These are phyloP conservation scores for Buxus sempervirens DNA, from an alignment of 164 flowering plant species.

Conservation along the genomic window DNA sequence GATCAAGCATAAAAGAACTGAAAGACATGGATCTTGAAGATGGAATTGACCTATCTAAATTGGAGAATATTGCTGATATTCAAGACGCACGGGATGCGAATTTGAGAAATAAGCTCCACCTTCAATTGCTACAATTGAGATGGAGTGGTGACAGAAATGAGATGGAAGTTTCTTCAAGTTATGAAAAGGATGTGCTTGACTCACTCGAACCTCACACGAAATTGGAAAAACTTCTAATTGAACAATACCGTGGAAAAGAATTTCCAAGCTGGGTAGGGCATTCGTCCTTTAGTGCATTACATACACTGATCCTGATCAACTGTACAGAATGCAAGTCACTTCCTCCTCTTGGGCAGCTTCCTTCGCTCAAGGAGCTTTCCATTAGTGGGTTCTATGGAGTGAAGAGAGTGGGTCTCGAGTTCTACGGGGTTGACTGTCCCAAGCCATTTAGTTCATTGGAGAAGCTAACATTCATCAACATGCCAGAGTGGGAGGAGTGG, in stretches of 20 bases:
- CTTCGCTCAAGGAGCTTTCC: conserved; percentile 10
- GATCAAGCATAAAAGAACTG: conserved; percentile 23
- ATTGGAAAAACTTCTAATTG: conserved; percentile 8
- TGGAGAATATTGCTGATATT: conserved; percentile 15
- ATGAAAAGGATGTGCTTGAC: conserved; percentile 18
- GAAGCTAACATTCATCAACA: conserved; percentile 11
- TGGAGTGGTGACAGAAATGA: conserved; percentile 13
- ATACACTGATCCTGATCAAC: background rate
- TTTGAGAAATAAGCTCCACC: conserved; percentile 15
- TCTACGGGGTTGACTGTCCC: conserved; percentile 9
- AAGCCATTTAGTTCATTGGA: conserved; percentile 20
- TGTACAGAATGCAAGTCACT: conserved; percentile 15
- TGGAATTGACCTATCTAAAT: background rate
- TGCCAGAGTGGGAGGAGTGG: conserved; percentile 24
- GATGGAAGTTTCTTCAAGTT: background rate
- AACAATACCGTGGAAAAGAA: conserved; percentile 15
- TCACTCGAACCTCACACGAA: conserved; percentile 23
- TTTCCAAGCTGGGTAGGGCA: conserved; percentile 34
- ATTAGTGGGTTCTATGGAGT: conserved; percentile 8
- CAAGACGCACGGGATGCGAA: conserved; percentile 3
- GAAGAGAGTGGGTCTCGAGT: conserved; percentile 16
- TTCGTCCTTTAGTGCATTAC: conserved; percentile 12
- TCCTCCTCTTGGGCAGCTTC: conserved; percentile 34
- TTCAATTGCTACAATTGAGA: conserved; percentile 10
- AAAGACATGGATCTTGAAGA: conserved; percentile 1